Evolutionary conservation across 2,329 filamentous ascomycete species (phyloP), one percentile per base, ranked within the genome.

Genomic region (Trichophyton benhamiae): DNA sequence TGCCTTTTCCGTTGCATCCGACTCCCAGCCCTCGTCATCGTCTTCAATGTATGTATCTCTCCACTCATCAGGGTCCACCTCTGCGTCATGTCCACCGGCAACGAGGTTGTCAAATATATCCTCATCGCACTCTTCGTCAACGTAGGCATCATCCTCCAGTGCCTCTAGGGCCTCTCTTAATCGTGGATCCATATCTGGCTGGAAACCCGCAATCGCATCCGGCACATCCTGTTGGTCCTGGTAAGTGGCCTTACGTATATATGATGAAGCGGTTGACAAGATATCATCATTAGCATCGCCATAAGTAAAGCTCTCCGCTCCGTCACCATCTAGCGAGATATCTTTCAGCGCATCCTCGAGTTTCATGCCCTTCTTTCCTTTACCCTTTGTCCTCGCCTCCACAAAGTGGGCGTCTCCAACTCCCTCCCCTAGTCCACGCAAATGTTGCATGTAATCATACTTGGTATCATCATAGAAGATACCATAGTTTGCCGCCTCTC

Each of bases 361-460:
- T 76, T 90, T 95, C 71, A 86, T 82, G 27, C 58, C 42, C 70
- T 89, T 79, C 66, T 73, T 88, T 3, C 80, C 84, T 75, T 91
- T 91, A 25, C 77, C 79, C 59, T 83, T 81, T 67, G 68, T 66
- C 22, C 76, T 73, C 1, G 83, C 83, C 64, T 96, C 91, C 44
- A 99, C 82, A 71, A 95, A 97, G 57, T 91, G 85, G 33, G 87
- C 84, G 61, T 91, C 87, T 33, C 88, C 88, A 3, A 74, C 75
- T 5, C 75, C 89, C 49, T 79, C 75, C 62, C 86, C 86, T n/a
- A 99, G 78, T 68, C 97, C 94, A 61, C 91, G 87, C 81, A 99
- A 79, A 75, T 99, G 94, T 75, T 99, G 94, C 94, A 99, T 99
- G 77, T 99, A 99, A 75, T 99, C 94, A 76, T 99, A 99, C 70